Evolutionary conservation across 495 filamentous ascomycete genomes (phyloP).

Genomic region (Annulohypoxylon bovei): DNA sequence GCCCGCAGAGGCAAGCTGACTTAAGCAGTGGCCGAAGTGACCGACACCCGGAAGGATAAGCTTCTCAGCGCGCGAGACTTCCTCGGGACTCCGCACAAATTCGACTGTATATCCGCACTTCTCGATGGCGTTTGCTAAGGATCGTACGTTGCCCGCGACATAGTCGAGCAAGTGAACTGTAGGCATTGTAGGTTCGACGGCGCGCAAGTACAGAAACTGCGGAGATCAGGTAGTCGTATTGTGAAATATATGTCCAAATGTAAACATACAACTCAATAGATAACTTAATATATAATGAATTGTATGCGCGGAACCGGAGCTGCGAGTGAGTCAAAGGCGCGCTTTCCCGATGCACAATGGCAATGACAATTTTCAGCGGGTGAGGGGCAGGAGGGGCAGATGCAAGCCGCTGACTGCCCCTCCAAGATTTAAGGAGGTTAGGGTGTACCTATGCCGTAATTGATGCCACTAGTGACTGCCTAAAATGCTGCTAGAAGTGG

Average conservation of each 20-base stretch:
- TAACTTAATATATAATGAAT: neutral
- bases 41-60: constrained; percentile 96
- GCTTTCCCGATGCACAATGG: neutral
- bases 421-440: constrained; percentile 25
- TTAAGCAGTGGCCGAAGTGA: constrained; percentile 95
- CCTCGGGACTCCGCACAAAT: constrained; percentile 87
- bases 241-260: neutral
- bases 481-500: constrained; percentile 22
- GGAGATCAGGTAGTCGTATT: no score
- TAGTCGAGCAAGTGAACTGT: constrained; percentile 90
- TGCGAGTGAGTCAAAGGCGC: constrained; percentile 22
- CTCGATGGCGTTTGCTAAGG: constrained; percentile 96
- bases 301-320: neutral
- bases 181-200: constrained; percentile 67
- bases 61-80: constrained; percentile 86
- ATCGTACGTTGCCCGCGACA: constrained; percentile 86
- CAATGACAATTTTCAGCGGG: constrained; percentile 32
- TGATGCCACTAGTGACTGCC: constrained; percentile 38
- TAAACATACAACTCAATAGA: neutral
- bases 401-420: constrained; percentile 29
- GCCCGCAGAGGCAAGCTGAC: constrained; percentile 78
- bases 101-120: constrained; percentile 90
- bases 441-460: no score
- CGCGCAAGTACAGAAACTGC: neutral
- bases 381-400: constrained; percentile 34